Conservation (phyloP, 306 rosid species). For the Lathyrus sativus region DNA sequence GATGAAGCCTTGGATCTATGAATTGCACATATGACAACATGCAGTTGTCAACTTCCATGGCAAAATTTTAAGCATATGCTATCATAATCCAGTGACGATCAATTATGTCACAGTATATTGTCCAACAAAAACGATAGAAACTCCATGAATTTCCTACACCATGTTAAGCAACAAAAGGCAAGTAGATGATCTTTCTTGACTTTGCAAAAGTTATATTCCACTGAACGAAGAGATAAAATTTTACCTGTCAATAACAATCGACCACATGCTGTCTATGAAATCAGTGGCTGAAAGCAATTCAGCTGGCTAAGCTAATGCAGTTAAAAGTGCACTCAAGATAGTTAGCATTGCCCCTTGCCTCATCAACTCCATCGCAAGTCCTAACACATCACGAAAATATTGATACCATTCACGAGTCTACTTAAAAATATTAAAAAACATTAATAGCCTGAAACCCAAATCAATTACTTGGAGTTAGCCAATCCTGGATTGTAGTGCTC, state of each 20-base stretch:
- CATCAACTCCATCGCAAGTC: slow-evolving; percentile 54
- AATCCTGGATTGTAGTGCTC: slow-evolving; percentile 67
- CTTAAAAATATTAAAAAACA: slow-evolving; percentile 14
- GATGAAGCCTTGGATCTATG: too few relatives aligned
- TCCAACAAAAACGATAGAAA: slow-evolving; percentile 23
- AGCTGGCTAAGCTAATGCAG: slow-evolving; percentile 67
- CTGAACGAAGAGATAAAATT: slow-evolving; percentile 12
- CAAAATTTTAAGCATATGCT: too few relatives aligned
- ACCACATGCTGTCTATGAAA: slow-evolving; percentile 60
- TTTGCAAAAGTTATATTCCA: slow-evolving; percentile 10
- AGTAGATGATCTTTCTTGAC: slow-evolving; percentile 1
- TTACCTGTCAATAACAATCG: slow-evolving; percentile 66
- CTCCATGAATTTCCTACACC: neutral
- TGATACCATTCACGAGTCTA: slow-evolving; percentile 26
- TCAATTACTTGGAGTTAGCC: slow-evolving; percentile 66
- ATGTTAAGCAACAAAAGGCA: slow-evolving; percentile 17
- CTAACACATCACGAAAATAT: slow-evolving; percentile 42
- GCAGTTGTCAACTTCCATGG: too few relatives aligned
- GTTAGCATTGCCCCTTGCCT: slow-evolving; percentile 70
- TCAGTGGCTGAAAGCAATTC: slow-evolving; percentile 53
- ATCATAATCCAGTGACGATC: slow-evolving; percentile 8
- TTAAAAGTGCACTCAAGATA: slow-evolving; percentile 53
- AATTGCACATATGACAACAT: too few relatives aligned
- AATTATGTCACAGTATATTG: neutral
- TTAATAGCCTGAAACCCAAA: slow-evolving; percentile 31